Conservation (phyloP, 352 stramenopile species). For the Phytophthora podocarpi region DNA sequence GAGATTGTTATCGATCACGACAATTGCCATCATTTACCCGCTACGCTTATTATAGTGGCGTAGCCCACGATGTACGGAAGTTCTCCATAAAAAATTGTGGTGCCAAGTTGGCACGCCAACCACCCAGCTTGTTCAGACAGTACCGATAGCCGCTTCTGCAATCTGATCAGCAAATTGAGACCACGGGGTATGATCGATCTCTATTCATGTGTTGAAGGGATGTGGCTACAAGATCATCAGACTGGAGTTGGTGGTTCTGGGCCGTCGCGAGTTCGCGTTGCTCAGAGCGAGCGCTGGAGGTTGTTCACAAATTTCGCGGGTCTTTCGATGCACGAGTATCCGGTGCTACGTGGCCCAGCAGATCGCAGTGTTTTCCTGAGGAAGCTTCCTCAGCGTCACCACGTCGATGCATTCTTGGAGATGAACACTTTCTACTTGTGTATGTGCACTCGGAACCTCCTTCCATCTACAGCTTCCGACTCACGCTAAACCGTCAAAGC, state of each 20-base stretch:
- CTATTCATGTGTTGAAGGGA: no score
- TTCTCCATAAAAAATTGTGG: conserved; percentile 30
- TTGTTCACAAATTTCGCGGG: conserved; percentile 15
- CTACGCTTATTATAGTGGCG: no score
- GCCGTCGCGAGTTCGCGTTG: neutral
- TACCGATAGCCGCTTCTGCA: neutral
- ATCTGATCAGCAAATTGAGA: neutral
- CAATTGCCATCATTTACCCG: conserved; percentile 5
- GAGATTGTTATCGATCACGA: conserved; percentile 14
- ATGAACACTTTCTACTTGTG: neutral
- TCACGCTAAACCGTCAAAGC: no score
- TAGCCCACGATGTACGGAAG: conserved; percentile 32
- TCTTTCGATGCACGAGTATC: conserved; percentile 35
- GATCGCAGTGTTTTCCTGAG: conserved; percentile 26
- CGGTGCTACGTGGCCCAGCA: conserved; percentile 24
- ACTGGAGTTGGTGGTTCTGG: neutral
- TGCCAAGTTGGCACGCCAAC: no score
- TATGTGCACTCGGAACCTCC: neutral
- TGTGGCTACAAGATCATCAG: neutral
- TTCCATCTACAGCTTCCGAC: neutral
- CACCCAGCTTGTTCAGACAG: no score
- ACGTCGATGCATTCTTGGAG: conserved; percentile 4
- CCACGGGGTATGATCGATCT: no score
- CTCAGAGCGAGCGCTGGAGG: conserved; percentile 6
- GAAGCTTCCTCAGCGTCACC: conserved; percentile 17